Evolutionary conservation across 78 protist genomes (phyloP).

Genomic region (Parvularia atlantis): DNA sequence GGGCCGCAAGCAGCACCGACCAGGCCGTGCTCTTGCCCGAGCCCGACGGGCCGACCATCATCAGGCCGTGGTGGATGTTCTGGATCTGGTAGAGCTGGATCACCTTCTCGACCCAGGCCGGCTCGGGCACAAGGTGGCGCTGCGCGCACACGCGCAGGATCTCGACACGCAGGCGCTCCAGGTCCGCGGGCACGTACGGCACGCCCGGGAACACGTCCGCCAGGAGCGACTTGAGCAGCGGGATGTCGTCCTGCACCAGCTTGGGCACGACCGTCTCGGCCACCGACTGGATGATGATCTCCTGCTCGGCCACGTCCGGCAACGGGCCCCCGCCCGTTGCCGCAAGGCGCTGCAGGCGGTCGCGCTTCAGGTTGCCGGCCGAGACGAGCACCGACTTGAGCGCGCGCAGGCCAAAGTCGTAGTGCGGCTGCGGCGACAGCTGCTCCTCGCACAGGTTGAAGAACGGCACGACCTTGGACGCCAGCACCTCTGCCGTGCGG

Average conservation of each 20-base stretch:
- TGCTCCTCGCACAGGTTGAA: constrained; percentile 87
- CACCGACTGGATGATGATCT: constrained; percentile 49
- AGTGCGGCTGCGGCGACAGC: constrained; percentile 87
- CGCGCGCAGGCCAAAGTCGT: constrained; percentile 99
- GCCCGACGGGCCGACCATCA: constrained; percentile 93
- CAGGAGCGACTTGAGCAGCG: constrained; percentile 65
- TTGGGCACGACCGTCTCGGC: constrained; percentile 82
- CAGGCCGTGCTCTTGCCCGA: constrained; percentile 87
- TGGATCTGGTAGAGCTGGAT: constrained; percentile 82
- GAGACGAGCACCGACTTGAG: constrained; percentile 82
- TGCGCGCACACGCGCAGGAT: constrained; percentile 25
- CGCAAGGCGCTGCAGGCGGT: background rate
- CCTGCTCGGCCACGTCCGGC: constrained; percentile 35
- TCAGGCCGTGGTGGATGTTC: constrained; percentile 84
- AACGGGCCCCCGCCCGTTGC: too few relatives aligned
- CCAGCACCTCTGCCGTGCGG: constrained; percentile 71
- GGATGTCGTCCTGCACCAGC: constrained; percentile 81
- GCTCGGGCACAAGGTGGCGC: constrained; percentile 23
- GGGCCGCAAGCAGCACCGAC: constrained; percentile 66
- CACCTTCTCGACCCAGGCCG: constrained; percentile 76
- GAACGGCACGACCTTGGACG: constrained; percentile 87
- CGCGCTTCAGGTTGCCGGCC: constrained; percentile 88
- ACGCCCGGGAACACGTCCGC: constrained; percentile 85
- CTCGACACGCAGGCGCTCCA: constrained; percentile 18
- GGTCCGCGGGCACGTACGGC: constrained; percentile 5